These are phyloP conservation scores for Datisca glomerata DNA, from an alignment of 306 rosid genomes.

Conservation along the genomic window DNA sequence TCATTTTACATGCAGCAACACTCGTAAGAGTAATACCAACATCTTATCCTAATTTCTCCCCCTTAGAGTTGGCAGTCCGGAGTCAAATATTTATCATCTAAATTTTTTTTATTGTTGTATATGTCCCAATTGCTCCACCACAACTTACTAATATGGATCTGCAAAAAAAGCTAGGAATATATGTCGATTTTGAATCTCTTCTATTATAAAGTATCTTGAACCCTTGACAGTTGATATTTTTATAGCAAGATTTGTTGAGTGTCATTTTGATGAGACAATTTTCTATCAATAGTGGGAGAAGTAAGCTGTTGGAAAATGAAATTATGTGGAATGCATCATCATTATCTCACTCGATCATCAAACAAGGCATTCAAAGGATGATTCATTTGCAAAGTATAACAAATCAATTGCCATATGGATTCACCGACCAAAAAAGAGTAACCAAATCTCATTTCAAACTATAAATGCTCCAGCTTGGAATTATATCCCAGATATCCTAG, in stretches of 20 bases:
- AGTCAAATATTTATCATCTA: constrained; percentile 2
- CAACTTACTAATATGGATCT: not conserved
- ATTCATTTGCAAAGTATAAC: constrained; percentile 3
- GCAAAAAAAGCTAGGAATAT: not conserved
- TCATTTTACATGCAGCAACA: too few relatives aligned
- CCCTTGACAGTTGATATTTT: not conserved
- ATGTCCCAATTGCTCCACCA: too few relatives aligned
- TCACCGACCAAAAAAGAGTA: not conserved
- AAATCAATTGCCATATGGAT: constrained; percentile 5
- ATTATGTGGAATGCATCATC: not conserved
- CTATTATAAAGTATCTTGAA: not conserved
- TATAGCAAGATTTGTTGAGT: too few relatives aligned
- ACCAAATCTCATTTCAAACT: not conserved
- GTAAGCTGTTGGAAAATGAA: not conserved
- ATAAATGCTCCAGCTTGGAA: not conserved
- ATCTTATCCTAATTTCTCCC: not conserved
- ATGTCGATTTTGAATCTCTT: not conserved
- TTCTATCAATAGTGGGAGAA: not conserved
- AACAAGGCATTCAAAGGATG: not conserved
- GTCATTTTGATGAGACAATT: too few relatives aligned
- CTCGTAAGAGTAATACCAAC: not conserved
- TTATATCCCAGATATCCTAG: not conserved
- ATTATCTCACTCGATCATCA: not conserved
- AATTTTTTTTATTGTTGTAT: not conserved
- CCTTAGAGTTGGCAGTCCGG: not conserved